Evolutionary conservation across 2,329 filamentous ascomycete species (phyloP).

Genomic region (Pseudogymnoascus sp.): DNA sequence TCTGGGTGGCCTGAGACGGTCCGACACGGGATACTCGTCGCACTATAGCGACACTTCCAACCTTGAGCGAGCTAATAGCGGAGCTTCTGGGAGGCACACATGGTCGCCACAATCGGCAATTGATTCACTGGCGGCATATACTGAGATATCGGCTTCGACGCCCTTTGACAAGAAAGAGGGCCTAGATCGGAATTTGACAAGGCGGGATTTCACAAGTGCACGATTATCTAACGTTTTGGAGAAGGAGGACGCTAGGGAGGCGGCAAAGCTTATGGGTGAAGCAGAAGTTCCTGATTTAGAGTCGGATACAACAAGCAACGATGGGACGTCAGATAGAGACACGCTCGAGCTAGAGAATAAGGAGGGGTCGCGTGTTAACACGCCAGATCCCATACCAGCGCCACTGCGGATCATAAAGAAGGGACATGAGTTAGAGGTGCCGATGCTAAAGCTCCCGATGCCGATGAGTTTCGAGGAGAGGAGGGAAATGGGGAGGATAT

Average conservation of each 20-base stretch:
- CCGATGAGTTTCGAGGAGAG: slow-evolving; percentile 2
- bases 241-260: not conserved
- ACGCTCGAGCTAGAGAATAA: not conserved
- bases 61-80: not conserved
- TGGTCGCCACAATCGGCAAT: not conserved
- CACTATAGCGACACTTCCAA: not conserved
- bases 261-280: not conserved
- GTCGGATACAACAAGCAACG: not conserved
- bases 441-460: not conserved
- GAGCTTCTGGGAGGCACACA: not conserved
- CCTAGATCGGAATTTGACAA: not conserved
- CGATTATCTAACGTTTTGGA: not conserved
- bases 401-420: not conserved
- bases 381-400: not conserved
- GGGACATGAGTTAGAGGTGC: not conserved
- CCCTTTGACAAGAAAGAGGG: not conserved
- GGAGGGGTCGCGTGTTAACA: not conserved
- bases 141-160: not conserved
- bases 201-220: not conserved
- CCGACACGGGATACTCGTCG: not conserved
- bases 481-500: not conserved
- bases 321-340: not conserved
- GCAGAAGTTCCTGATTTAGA: not conserved
- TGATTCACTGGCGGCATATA: not conserved
- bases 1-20: not conserved